Conservation (phyloP, 2,329 filamentous ascomycete genomes). For the Cryoendolithus antarcticus region DNA sequence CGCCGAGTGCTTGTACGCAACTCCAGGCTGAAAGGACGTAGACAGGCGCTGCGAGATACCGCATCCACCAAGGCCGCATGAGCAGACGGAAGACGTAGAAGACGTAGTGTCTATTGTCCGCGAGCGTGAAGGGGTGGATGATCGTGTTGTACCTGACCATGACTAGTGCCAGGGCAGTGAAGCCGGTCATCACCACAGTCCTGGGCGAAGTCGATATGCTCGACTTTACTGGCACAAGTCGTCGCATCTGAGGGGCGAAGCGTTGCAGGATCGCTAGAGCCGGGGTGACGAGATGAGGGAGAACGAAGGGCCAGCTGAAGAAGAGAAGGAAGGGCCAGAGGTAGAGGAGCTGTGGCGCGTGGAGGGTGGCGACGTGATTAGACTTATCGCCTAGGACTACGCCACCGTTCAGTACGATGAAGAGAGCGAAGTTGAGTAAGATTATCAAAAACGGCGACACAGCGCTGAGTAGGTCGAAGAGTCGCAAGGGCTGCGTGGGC, state of each 20-base stretch:
- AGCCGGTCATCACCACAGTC: constrained; percentile 22
- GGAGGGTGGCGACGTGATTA: constrained; percentile 81
- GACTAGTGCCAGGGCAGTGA: constrained; percentile 32
- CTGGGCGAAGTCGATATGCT: constrained; percentile 23
- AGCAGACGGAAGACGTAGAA: constrained; percentile 92
- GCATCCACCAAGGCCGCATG: constrained; percentile 33
- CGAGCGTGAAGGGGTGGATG: constrained; percentile 87
- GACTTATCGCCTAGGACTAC: constrained; percentile 93
- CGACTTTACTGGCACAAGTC: neutral
- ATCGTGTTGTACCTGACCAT: constrained; percentile 75
- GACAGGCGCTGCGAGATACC: constrained; percentile 45
- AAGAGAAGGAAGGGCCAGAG: constrained; percentile 84
- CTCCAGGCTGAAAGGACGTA: constrained; percentile 63
- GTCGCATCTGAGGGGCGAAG: constrained; percentile 22
- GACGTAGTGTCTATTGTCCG: constrained; percentile 93
- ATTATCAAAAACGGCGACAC: constrained; percentile 45
- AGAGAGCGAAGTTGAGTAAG: constrained; percentile 55
- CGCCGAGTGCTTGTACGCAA: constrained; percentile 50
- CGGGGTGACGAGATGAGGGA: constrained; percentile 38
- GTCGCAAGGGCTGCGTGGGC: constrained; percentile 17
- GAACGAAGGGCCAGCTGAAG: constrained; percentile 71
- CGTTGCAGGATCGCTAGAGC: no score
- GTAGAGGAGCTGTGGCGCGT: constrained; percentile 87
- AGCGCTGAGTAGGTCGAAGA: constrained; percentile 9
- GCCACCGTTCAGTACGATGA: constrained; percentile 77